A percentile compares a stretch with the other conserved stretches of the same genome.
Evolutionary conservation across 306 rosid species (phyloP).

Genomic region (Dalbergia cultrata): DNA sequence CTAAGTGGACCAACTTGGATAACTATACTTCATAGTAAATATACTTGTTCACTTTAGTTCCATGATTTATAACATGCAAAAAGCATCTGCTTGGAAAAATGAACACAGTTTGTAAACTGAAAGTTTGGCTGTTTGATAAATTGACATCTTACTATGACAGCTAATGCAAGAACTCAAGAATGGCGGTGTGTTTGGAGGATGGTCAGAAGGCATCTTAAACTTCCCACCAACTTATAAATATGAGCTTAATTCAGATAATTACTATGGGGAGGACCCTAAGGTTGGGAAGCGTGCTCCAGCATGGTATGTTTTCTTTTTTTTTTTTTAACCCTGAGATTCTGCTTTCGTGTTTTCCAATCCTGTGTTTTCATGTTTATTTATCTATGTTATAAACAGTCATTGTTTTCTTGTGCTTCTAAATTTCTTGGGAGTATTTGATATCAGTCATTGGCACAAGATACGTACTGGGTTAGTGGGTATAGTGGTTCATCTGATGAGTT

Average conservation of each 20-base stretch:
- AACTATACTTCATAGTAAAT: background rate
- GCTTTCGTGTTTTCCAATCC: conserved; percentile 35
- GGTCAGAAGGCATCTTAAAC: conserved; percentile 88
- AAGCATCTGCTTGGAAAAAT: background rate
- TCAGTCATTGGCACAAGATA: too few species aligned
- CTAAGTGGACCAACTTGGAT: conserved; percentile 21
- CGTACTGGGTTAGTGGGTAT: too few species aligned
- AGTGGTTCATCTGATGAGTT: too few species aligned
- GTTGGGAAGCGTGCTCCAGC: conserved; percentile 85
- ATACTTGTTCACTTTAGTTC: conserved; percentile 8
- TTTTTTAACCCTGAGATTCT: conserved; percentile 22
- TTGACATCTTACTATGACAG: conserved; percentile 63
- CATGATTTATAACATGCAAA: conserved; percentile 7
- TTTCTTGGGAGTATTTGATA: background rate
- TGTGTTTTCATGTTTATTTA: conserved; percentile 12
- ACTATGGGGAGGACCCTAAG: conserved; percentile 82
- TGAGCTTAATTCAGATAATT: conserved; percentile 80
- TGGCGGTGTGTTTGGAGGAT: conserved; percentile 81
- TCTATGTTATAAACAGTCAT: background rate
- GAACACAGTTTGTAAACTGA: conserved; percentile 1
- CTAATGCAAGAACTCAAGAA: conserved; percentile 66
- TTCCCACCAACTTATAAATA: conserved; percentile 96
- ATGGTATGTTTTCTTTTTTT: conserved; percentile 74
- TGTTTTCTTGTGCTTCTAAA: conserved; percentile 17
- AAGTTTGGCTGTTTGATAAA: conserved; percentile 38